These are phyloP conservation scores for Ricinus communis DNA, from an alignment of 345 rosid genomes.

Conservation along the genomic window DNA sequence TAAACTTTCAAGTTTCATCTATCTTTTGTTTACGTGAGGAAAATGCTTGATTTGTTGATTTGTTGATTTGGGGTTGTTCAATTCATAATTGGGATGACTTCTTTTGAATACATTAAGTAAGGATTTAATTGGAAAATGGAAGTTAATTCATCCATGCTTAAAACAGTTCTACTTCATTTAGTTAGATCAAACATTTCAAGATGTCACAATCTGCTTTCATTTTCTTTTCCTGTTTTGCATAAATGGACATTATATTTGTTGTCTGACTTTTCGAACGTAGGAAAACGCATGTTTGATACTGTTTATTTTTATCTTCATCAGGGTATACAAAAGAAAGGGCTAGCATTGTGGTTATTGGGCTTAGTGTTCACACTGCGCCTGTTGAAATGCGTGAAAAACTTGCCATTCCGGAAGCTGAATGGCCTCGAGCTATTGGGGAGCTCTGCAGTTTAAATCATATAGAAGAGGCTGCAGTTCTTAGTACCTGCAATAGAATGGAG, in stretches of 20 bases:
- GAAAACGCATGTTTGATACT: too few relatives aligned
- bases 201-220: not conserved
- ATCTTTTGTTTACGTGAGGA: not conserved
- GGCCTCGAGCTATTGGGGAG: slow-evolving; percentile 63
- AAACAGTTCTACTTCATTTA: not conserved
- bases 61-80: not conserved
- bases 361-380: slow-evolving; percentile 46
- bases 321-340: slow-evolving; percentile 56
- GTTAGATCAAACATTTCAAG: not conserved
- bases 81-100: not conserved
- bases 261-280: too few relatives aligned
- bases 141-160: not conserved
- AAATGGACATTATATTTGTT: not conserved
- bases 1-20: not conserved
- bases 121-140: not conserved
- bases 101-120: not conserved
- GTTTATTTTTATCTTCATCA: not conserved
- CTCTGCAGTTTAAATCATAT: slow-evolving; percentile 86
- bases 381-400: slow-evolving; percentile 57
- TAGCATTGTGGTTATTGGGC: slow-evolving; percentile 51
- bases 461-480: slow-evolving; percentile 57
- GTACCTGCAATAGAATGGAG: slow-evolving; percentile 61
- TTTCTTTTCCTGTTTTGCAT: not conserved
- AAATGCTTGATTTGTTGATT: not conserved
- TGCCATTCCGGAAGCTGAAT: slow-evolving; percentile 57